These are phyloP conservation scores for Paspalum notatum DNA, from an alignment of 176 grass and related monocot genomes.

Conservation along the genomic window DNA sequence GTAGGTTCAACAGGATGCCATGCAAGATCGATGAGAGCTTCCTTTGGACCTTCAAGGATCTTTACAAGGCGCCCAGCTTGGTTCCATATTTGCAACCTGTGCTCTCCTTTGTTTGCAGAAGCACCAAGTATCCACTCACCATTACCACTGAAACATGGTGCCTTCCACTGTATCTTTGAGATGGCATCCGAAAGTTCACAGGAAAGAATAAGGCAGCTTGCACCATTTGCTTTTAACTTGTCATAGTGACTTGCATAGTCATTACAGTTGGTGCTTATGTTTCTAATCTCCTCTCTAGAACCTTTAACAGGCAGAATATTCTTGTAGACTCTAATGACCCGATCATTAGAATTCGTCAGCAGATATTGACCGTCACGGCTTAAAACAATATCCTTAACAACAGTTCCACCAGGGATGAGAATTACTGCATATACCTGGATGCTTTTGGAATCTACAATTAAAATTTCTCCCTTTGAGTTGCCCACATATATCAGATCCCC, in stretches of 20 bases:
- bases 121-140: constrained; percentile 97
- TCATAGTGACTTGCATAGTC: constrained; percentile 53
- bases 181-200: constrained; percentile 90
- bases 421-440: constrained; percentile 74
- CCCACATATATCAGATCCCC: constrained; percentile 94
- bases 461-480: constrained; percentile 95
- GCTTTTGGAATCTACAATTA: constrained; percentile 81
- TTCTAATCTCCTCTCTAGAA: constrained; percentile 72
- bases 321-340: constrained; percentile 88
- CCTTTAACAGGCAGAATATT: constrained; percentile 72
- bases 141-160: constrained; percentile 97
- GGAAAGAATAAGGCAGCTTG: constrained; percentile 68
- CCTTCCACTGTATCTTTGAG: constrained; percentile 97
- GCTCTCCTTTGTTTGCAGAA: constrained; percentile 97
- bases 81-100: constrained; percentile 92
- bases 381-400: constrained; percentile 97
- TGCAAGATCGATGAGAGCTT: constrained; percentile 87
- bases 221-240: constrained; percentile 76
- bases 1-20: constrained; percentile 93
- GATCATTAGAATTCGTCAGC: constrained; percentile 94
- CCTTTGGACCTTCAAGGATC: constrained; percentile 98
- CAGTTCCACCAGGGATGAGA: constrained; percentile 70
- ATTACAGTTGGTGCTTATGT: constrained; percentile 42
- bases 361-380: constrained; percentile 87
- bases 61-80: constrained; percentile 86